These are phyloP conservation scores for Populus hybrid DNA, from an alignment of 441 rosid species.

Conservation along the genomic window DNA sequence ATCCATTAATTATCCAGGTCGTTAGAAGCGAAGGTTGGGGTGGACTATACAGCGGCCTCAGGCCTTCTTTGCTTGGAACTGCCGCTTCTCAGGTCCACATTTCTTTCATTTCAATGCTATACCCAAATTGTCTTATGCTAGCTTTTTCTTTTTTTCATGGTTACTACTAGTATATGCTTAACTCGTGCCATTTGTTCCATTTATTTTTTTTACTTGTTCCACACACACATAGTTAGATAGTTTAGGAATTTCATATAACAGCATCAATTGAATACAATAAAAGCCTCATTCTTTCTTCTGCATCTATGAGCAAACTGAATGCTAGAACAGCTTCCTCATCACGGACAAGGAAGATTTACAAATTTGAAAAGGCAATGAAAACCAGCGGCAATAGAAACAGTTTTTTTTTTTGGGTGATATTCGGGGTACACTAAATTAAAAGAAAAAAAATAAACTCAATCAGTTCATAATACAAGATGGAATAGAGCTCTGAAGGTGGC, in stretches of 20 bases:
- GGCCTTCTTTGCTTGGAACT: conserved; percentile 66
- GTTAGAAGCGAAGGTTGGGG: conserved; percentile 60
- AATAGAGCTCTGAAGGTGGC: no score
- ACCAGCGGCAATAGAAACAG: no score
- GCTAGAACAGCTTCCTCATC: neutral
- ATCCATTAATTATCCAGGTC: conserved; percentile 26
- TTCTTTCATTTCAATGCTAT: neutral
- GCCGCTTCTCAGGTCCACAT: conserved; percentile 57
- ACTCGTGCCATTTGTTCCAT: neutral
- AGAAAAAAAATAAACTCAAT: no score
- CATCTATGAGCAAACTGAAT: neutral
- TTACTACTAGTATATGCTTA: neutral
- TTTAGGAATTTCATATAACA: neutral
- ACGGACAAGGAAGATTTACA: neutral
- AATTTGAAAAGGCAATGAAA: neutral
- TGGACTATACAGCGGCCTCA: conserved; percentile 69
- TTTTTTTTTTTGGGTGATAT: no score
- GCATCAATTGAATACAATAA: neutral
- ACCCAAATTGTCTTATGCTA: neutral
- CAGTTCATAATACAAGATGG: no score
- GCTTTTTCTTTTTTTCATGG: neutral
- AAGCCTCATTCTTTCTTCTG: neutral
- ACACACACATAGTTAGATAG: neutral
- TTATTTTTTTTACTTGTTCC: neutral
- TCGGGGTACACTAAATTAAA: no score